Evolutionary conservation across 306 rosid species (phyloP).

Genomic region (Cicer cuneatum): DNA sequence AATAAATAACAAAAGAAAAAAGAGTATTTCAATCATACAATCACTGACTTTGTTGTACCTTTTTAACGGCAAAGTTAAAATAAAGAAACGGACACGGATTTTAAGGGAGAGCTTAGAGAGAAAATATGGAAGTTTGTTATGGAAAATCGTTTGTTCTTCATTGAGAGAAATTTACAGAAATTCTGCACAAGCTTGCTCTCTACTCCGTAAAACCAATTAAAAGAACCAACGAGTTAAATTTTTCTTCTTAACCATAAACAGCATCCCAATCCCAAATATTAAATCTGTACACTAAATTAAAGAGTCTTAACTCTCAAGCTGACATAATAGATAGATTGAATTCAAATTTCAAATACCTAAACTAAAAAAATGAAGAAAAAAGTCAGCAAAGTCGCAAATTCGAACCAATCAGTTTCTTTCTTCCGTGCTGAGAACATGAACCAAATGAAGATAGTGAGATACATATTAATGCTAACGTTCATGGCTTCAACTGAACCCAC

Average conservation of each 20-base stretch:
- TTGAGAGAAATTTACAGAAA: constrained; percentile 49
- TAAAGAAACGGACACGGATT: constrained; percentile 51
- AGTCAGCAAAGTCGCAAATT: constrained; percentile 44
- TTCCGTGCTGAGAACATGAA: neutral
- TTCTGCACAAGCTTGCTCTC: constrained; percentile 44
- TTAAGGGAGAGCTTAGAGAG: constrained; percentile 42
- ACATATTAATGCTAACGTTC: constrained; percentile 20
- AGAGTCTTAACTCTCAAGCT: constrained; percentile 20
- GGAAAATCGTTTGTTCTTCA: constrained; percentile 48
- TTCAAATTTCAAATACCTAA: constrained; percentile 44
- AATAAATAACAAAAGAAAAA: neutral
- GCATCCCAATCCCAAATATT: constrained; percentile 21
- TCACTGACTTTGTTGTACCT: constrained; percentile 49
- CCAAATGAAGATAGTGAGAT: neutral
- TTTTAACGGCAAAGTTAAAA: constrained; percentile 40
- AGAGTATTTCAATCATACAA: constrained; percentile 34
- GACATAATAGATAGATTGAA: constrained; percentile 17
- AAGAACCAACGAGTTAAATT: constrained; percentile 50
- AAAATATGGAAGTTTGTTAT: constrained; percentile 37
- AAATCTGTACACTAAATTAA: constrained; percentile 57
- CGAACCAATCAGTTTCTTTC: constrained; percentile 17
- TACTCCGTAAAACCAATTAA: constrained; percentile 44
- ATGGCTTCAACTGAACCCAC: constrained; percentile 81
- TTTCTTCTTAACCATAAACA: constrained; percentile 23
- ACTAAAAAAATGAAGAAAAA: constrained; percentile 43